Percentiles rank a stretch among this genome's conserved stretches.
These are phyloP conservation scores for Heterobasidion irregulare DNA, from an alignment of 1,284 basidiomycete genomes.

Conservation along the genomic window DNA sequence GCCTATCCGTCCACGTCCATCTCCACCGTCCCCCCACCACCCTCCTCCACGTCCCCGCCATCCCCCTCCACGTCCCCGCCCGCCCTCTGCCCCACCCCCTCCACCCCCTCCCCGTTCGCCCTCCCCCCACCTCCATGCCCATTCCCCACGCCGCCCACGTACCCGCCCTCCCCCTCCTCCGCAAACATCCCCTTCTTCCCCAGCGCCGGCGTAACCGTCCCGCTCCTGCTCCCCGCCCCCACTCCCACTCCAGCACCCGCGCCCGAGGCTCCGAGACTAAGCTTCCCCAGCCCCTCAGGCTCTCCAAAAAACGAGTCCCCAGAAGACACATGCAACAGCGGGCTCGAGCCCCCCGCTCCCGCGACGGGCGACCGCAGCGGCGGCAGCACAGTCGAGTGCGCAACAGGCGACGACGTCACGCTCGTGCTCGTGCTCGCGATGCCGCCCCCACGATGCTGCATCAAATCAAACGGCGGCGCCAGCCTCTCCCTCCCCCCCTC, in stretches of 20 bases:
- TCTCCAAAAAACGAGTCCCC: background rate
- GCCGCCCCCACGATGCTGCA: slow-evolving; percentile 6
- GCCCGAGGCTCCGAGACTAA: background rate
- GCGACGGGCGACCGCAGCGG: slow-evolving; percentile 4
- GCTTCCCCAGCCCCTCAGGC: slow-evolving; percentile 1
- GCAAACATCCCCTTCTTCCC: slow-evolving; percentile 16
- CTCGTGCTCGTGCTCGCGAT: slow-evolving; percentile 10
- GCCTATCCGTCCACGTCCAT: slow-evolving; percentile 6
- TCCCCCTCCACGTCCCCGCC: background rate
- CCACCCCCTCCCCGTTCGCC: background rate
- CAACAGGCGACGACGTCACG: slow-evolving; percentile 6
- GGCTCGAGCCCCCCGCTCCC: background rate
- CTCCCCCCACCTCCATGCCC: slow-evolving; percentile 5
- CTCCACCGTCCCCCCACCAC: slow-evolving; percentile 1
- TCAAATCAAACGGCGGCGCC: slow-evolving; percentile 7
- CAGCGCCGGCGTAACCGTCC: slow-evolving; percentile 4
- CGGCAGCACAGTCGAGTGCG: slow-evolving; percentile 8
- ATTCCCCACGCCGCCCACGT: background rate
- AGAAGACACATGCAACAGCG: background rate
- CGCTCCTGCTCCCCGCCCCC: background rate
- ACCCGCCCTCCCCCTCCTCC: slow-evolving; percentile 10
- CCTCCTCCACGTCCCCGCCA: too few relatives aligned
- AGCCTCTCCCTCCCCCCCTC: background rate
- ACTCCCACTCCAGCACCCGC: background rate
- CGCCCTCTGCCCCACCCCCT: background rate